Base-by-base conservation (phyloP, 1,284 basidiomycete genomes). In the Peniophora sp. region DNA sequence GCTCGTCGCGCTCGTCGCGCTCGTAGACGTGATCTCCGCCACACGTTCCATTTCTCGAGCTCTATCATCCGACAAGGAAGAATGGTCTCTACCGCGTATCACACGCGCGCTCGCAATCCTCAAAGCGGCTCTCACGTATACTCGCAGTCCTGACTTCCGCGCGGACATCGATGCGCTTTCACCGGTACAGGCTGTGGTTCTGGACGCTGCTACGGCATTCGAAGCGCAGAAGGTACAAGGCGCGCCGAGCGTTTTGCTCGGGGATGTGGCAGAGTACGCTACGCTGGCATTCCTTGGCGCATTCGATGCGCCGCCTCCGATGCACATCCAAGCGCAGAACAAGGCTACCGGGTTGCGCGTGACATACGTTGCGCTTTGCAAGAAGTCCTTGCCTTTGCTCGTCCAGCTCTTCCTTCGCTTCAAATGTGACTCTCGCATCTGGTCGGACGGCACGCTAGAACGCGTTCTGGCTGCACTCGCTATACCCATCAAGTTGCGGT, bases 401-500 rank as follows among this genome's bases (percentile, higher is more conserved):
- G 83, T 89, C 0, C 81, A 88, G 11, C 67, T 93, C 41, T 88
- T 78, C 71, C 69, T 83, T 52, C 70, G 64, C 43, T 89, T 84
- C 70, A 84, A 79, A 63, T 73, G 70, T 39, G 70, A 66, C n/a
- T 57, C 63, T 2, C 76, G 77, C 38, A 76, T 97, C 10, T 97
- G 91, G 62, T 69, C 75, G 12, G 84, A 91, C 61, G 92, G 90
- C 3, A 93, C 92, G 0, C 64, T 97, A 24, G 91, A 96, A 63
- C 74, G 79, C 6, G 69, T 97, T 12, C 66, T 96, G n/a, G 82
- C 85, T 20, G 86, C 92, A 0, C 92, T 90, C 59, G 81, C 89
- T 1, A 85, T 96, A 32, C 93, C 95, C 0, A 84, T 97, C 64
- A 93, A 93, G 64, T 72, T 98, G 55, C 96, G 95, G 66, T 97